Conservation (phyloP, 176 grass and related monocot genomes). For the Oryza meridionalis region DNA sequence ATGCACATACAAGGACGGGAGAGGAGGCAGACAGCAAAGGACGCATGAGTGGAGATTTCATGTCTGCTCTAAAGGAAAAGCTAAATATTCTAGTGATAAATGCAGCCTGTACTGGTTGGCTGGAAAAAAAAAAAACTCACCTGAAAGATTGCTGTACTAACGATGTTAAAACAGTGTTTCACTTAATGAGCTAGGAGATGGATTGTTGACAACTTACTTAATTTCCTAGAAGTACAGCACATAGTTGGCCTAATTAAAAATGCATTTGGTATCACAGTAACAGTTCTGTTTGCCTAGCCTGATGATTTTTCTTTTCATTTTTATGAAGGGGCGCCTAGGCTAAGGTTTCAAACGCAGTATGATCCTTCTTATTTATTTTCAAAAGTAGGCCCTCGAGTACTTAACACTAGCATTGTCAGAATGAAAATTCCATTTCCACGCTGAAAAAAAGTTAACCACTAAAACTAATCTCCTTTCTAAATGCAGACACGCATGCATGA, state of each 20-base stretch:
- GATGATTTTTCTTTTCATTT: background rate
- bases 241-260: slow-evolving; percentile 25
- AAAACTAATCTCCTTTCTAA: background rate
- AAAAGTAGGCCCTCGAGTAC: background rate
- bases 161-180: background rate
- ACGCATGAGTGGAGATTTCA: slow-evolving; percentile 26
- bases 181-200: slow-evolving; percentile 3
- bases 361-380: background rate
- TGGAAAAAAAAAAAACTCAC: background rate
- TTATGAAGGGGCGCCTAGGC: background rate
- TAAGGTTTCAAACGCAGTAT: slow-evolving; percentile 1
- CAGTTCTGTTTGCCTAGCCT: slow-evolving; percentile 2
- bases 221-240: slow-evolving; percentile 1
- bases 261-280: slow-evolving; percentile 38
- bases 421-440: background rate
- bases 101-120: background rate
- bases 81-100: slow-evolving; percentile 24
- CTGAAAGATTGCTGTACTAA: slow-evolving; percentile 26
- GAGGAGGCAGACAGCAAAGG: slow-evolving; percentile 11
- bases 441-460: background rate
- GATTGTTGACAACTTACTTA: background rate
- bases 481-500: slow-evolving; percentile 3
- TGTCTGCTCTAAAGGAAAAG: slow-evolving; percentile 8
- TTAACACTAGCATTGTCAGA: background rate
- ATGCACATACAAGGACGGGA: background rate